Percentiles rank a stretch among this genome's conserved stretches.
Conservation (phyloP, 2,329 filamentous ascomycete species). For the Botrytis hyacinthi region DNA sequence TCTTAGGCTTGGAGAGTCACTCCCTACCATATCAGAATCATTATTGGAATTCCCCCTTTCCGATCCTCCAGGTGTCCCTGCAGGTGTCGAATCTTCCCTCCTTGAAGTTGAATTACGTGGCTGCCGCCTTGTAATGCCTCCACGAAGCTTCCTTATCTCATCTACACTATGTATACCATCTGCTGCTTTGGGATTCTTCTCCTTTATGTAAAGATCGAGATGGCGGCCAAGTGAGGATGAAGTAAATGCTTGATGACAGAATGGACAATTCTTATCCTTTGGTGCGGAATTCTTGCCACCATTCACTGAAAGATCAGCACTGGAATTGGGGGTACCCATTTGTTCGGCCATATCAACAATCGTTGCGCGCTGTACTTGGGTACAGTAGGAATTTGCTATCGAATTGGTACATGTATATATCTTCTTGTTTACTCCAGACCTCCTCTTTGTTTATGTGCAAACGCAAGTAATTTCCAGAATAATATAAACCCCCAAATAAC, state of each 20-base stretch:
- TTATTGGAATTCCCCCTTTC: constrained; percentile 39
- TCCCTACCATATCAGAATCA: constrained; percentile 37
- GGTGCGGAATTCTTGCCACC: constrained; percentile 33
- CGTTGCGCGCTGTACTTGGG: constrained; percentile 8
- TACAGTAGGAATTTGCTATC: neutral
- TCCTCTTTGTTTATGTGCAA: constrained; percentile 12
- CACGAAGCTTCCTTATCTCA: constrained; percentile 79
- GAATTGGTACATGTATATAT: constrained; percentile 5
- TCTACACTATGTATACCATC: constrained; percentile 91
- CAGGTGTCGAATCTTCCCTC: constrained; percentile 59
- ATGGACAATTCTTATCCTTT: constrained; percentile 88
- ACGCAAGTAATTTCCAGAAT: constrained; percentile 8
- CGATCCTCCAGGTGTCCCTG: constrained; percentile 48
- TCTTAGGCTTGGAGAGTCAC: constrained; percentile 36
- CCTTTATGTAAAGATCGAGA: constrained; percentile 89
- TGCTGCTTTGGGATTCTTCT: constrained; percentile 82
- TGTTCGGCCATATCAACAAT: constrained; percentile 36
- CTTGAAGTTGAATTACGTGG: constrained; percentile 59
- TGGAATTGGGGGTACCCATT: constrained; percentile 39
- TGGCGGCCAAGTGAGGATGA: constrained; percentile 92
- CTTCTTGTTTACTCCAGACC: neutral
- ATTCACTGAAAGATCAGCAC: constrained; percentile 37
- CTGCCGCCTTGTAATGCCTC: constrained; percentile 82
- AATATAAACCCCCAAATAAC: constrained; percentile 1
- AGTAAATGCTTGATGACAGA: constrained; percentile 85